Conservation (phyloP, 23 red algal species). For the Agarophyton chilense region DNA sequence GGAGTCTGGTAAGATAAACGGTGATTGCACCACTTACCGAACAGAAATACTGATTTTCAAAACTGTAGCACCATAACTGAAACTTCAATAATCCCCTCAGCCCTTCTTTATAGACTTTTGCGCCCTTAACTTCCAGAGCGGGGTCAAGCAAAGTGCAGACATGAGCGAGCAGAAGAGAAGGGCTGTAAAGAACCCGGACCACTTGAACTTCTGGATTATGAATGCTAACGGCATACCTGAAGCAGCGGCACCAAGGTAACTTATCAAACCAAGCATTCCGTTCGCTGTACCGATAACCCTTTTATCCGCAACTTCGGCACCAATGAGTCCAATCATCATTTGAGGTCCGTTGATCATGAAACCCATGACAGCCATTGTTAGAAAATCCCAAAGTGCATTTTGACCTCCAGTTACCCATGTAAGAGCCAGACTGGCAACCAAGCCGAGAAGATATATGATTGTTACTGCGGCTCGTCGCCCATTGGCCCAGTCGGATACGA, state of each 20-base stretch:
- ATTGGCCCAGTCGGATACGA: constrained; percentile 61
- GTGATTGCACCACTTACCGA: too few relatives aligned
- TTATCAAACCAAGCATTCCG: constrained; percentile 79
- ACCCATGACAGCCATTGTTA: constrained; percentile 47
- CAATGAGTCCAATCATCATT: constrained; percentile 84
- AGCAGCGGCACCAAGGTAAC: constrained; percentile 78
- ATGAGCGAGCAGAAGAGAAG: constrained; percentile 31
- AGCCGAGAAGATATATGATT: constrained; percentile 44
- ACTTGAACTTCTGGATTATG: constrained; percentile 64
- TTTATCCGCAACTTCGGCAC: constrained; percentile 62
- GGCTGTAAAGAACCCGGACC: constrained; percentile 49
- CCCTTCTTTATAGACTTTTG: not conserved
- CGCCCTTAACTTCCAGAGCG: constrained; percentile 41
- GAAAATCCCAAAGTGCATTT: constrained; percentile 43
- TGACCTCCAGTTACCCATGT: constrained; percentile 38
- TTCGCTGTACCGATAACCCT: constrained; percentile 72
- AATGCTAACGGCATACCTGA: constrained; percentile 76
- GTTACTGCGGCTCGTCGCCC: constrained; percentile 65
- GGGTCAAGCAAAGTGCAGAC: constrained; percentile 28
- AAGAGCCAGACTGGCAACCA: constrained; percentile 23
- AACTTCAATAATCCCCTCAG: not conserved
- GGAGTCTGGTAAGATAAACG: too few relatives aligned
- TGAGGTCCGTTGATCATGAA: constrained; percentile 87
- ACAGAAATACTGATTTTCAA: too few relatives aligned
- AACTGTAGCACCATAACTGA: not conserved